Evolutionary conservation across 768 basidiomycete genomes (phyloP).

Genomic region (Pleurotus ostreatus): DNA sequence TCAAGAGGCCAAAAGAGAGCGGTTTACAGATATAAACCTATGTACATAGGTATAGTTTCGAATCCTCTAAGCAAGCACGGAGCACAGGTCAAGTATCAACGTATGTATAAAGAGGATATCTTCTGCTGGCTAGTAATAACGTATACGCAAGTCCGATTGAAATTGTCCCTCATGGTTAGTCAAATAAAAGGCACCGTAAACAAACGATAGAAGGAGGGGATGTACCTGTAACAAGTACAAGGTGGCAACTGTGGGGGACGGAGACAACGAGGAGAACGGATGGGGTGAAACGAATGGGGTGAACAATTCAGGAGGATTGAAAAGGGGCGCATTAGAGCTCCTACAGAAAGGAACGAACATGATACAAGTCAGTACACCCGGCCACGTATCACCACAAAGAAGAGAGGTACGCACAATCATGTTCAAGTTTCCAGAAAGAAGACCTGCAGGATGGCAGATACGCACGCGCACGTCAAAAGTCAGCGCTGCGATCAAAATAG

Average conservation of each 20-base stretch:
- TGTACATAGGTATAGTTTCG: too few relatives aligned
- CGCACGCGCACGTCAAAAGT: neutral
- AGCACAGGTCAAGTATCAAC: too few relatives aligned
- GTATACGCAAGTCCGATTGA: too few relatives aligned
- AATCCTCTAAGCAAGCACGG: too few relatives aligned
- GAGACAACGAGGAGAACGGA: neutral
- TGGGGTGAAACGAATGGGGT: neutral
- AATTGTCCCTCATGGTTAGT: too few relatives aligned
- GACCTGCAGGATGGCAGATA: conserved; percentile 30
- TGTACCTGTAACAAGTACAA: too few relatives aligned
- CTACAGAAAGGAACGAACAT: neutral
- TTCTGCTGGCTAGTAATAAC: too few relatives aligned
- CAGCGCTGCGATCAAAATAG: neutral
- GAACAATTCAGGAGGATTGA: neutral
- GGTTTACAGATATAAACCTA: too few relatives aligned
- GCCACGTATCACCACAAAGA: neutral
- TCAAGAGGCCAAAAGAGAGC: too few relatives aligned
- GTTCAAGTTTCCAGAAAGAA: conserved; percentile 81
- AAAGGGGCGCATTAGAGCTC: neutral
- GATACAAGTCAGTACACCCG: neutral
- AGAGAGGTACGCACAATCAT: conserved; percentile 55
- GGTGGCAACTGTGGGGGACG: neutral
- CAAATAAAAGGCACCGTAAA: neutral
- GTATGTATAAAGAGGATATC: too few relatives aligned
- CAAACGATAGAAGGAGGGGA: neutral